phyloP scores from a whole-genome alignment of 345 rosid species.

The Eucalyptus tenuipes region DNA sequence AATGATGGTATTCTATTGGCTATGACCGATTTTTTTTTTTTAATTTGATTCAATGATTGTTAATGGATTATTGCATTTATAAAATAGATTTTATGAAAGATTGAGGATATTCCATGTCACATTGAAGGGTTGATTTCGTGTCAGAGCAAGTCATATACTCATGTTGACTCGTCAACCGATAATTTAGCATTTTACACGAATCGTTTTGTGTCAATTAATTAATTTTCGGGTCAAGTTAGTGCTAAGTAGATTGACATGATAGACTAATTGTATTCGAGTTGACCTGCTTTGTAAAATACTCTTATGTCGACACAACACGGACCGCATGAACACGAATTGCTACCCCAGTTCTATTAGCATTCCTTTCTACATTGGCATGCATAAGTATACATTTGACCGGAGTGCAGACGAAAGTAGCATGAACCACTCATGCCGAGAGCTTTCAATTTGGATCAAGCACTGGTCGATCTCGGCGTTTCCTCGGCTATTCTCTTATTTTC shows the following conservation, averaged over 20 bases:
- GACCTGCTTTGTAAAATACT: too few species aligned
- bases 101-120: not conserved
- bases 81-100: not conserved
- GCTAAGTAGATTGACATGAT: too few species aligned
- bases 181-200: too few species aligned
- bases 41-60: not conserved
- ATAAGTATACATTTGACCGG: not conserved
- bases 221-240: not conserved
- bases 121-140: not conserved
- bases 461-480: not conserved
- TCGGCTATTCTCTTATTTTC: not conserved
- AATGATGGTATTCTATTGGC: not conserved
- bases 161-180: not conserved
- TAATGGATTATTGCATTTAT: not conserved
- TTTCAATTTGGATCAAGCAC: not conserved
- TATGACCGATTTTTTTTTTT: not conserved
- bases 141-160: not conserved
- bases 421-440: not conserved
- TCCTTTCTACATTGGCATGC: not conserved
- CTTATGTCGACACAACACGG: too few species aligned
- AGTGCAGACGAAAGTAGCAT: not conserved
- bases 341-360: too few species aligned
- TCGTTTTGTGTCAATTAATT: not conserved
- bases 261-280: too few species aligned
- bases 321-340: too few species aligned